Base-by-base conservation (phyloP, 179 eudicot genomes). In the Gypsophila paniculata region DNA sequence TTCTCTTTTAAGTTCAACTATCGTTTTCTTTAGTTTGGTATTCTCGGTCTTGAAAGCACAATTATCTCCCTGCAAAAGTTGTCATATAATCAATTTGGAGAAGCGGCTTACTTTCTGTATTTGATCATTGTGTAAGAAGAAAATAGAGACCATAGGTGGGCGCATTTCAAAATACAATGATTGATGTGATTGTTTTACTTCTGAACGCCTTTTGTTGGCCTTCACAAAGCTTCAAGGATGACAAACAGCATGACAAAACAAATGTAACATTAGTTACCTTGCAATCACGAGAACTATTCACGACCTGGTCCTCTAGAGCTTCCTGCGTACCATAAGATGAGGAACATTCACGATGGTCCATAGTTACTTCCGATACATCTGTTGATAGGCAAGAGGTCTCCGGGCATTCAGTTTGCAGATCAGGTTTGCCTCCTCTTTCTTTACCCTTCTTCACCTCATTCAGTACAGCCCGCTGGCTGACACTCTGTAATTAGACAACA, bases 1-100 rank as follows among this genome's bases (percentile, higher is more conserved):
- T 70, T 86, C 86, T 62, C 74, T 78, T 69, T 53, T 67, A 6
- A 83, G 75, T 22, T 79, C 76, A 62, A 58, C 17, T 8, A 10
- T 29, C 12, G 70, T 75, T 64, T 75, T 42, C 77, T 75, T 53
- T 65, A 77, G 22, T 65, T 78, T 72, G 6, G 42, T 18, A 78
- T 46, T 29, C 25, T 65, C 68, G 44, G 71, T 51, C 48, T 72
- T 58, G 6, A 71, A 73, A 44, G 34, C 36, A 14, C 52, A 21
- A 11, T 65, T 26, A 52, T 61, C 64, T 61, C 75, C 69, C 72
- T 65, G 74, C 59, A 70, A 22, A 9, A 54, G 14, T 48, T 54
- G 18, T 15, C 46, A 22, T 4, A 44, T 6, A 69, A 34, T 22
- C 65, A 69, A 29, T 61, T 14, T 42, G 8, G 21, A 68, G n/a